A percentile compares a stretch with the other conserved stretches of the same genome.
These are phyloP conservation scores for Colletotrichum liriopes DNA, from an alignment of 2,329 filamentous ascomycete genomes.

Conservation along the genomic window DNA sequence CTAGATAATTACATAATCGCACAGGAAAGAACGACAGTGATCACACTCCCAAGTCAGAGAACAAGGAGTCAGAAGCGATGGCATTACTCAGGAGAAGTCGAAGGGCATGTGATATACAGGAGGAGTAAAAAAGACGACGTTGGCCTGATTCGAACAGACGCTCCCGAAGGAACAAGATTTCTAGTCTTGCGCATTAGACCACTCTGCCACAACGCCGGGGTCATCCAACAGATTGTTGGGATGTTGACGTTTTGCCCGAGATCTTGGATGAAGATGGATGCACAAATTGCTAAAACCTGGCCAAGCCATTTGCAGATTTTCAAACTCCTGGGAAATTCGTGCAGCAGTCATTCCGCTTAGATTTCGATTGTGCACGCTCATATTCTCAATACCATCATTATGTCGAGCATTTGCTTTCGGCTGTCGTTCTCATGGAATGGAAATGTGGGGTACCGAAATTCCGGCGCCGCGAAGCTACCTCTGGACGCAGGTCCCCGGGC, in stretches of 20 bases:
- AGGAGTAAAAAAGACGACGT: conserved; percentile 7
- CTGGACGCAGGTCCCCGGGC: no score
- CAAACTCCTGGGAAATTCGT: background rate
- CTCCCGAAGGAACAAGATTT: conserved; percentile 31
- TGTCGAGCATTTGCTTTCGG: background rate
- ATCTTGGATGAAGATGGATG: no score
- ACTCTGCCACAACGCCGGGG: conserved; percentile 22
- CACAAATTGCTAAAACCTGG: no score
- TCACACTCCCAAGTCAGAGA: no score
- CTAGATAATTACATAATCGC: no score
- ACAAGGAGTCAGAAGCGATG: background rate
- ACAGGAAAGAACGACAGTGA: no score
- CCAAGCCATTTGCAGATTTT: no score
- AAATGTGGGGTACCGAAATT: background rate
- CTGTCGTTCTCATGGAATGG: background rate
- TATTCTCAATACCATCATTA: background rate
- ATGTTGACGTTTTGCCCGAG: background rate
- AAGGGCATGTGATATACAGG: background rate
- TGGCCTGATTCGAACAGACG: conserved; percentile 30
- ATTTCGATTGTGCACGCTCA: background rate
- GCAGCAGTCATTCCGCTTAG: background rate
- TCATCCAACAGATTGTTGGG: no score
- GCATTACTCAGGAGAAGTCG: no score
- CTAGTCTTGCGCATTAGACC: conserved; percentile 31
- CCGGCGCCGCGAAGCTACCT: background rate